These are phyloP conservation scores for button mushroom (Agaricus bisporus) DNA, from an alignment of 768 basidiomycete genomes.

Conservation along the genomic window DNA sequence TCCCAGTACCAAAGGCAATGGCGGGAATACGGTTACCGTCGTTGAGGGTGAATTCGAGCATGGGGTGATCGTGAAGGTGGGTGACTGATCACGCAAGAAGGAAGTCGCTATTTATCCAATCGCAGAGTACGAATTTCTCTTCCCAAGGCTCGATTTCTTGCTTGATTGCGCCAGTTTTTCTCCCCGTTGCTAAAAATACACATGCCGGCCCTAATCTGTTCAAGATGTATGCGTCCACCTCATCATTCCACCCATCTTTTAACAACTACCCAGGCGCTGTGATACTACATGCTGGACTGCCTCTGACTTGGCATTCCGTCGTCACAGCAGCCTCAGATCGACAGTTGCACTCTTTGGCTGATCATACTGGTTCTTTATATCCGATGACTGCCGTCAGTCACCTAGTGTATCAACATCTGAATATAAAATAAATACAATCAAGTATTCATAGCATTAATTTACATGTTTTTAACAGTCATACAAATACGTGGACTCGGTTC, in stretches of 20 bases:
- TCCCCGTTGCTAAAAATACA: too few relatives aligned
- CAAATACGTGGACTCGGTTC: too few relatives aligned
- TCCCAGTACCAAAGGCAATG: slow-evolving; percentile 61
- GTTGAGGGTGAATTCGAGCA: slow-evolving; percentile 39
- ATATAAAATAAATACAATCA: not conserved
- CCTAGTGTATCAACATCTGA: slow-evolving; percentile 48
- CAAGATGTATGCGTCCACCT: slow-evolving; percentile 8
- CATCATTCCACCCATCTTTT: slow-evolving; percentile 44
- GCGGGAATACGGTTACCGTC: slow-evolving; percentile 48
- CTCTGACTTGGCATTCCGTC: slow-evolving; percentile 36
- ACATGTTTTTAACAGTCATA: too few relatives aligned
- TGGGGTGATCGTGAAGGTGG: slow-evolving; percentile 18
- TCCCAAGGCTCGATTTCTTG: too few relatives aligned
- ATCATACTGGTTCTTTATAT: slow-evolving; percentile 30
- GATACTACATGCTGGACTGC: slow-evolving; percentile 54
- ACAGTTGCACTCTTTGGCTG: slow-evolving; percentile 59
- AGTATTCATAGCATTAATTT: too few relatives aligned
- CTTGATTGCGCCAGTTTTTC: too few relatives aligned
- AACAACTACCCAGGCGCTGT: slow-evolving; percentile 53
- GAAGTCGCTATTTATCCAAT: too few relatives aligned
- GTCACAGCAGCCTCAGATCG: slow-evolving; percentile 55
- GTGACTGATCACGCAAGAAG: too few relatives aligned
- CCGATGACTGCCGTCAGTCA: slow-evolving; percentile 50
- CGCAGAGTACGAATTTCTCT: too few relatives aligned
- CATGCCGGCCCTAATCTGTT: slow-evolving; percentile 41